These are phyloP conservation scores for Wickerhamiella brachini DNA, from an alignment of 805 yeast genomes.

Conservation along the genomic window DNA sequence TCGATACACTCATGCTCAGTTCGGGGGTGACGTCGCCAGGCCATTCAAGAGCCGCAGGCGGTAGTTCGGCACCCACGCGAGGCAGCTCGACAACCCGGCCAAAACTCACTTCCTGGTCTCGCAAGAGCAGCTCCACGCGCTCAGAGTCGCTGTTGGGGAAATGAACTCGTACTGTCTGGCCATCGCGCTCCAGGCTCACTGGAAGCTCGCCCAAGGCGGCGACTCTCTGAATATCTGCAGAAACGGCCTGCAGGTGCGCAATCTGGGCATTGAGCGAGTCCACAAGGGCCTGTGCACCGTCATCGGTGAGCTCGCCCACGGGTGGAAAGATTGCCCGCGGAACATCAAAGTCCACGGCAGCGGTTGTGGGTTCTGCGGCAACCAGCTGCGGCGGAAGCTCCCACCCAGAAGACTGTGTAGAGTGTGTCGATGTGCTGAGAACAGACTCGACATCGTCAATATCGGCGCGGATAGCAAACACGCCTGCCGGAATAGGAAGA, in stretches of 20 bases:
- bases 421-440: neutral
- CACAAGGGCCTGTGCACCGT: constrained; percentile 7
- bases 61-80: neutral
- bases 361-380: neutral
- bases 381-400: neutral
- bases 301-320: constrained; percentile 31
- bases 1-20: constrained; percentile 2
- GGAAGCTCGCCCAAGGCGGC: constrained; percentile 54
- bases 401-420: neutral
- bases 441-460: neutral
- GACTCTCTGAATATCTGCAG: constrained; percentile 33
- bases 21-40: constrained; percentile 1
- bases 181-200: constrained; percentile 31
- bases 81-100: constrained; percentile 34
- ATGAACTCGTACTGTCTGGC: constrained; percentile 35
- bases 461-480: neutral
- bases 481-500: neutral
- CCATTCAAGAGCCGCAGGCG: neutral
- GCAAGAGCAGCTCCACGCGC: constrained; percentile 41
- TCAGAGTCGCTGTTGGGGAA: constrained; percentile 58
- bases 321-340: constrained; percentile 30
- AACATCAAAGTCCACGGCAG: constrained; percentile 41
- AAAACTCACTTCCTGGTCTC: constrained; percentile 44
- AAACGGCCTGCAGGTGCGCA: constrained; percentile 27
- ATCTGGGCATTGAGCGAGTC: constrained; percentile 19